Percentiles rank a stretch among this genome's conserved stretches.
Conservation (phyloP, 805 yeast species). For the Starmerella cellae region DNA sequence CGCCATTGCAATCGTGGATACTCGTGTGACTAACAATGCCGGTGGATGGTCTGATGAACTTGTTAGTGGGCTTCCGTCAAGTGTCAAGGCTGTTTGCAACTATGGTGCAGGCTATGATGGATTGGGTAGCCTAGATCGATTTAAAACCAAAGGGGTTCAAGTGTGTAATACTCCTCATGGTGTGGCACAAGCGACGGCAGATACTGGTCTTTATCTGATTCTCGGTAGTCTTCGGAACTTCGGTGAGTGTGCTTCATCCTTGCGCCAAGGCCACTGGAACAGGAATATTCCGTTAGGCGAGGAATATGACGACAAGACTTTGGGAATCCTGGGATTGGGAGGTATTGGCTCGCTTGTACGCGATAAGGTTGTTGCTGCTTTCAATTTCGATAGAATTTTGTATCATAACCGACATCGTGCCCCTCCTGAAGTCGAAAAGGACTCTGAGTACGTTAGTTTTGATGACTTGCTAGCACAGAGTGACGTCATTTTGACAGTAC, state of each 20-base stretch:
- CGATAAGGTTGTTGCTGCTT: constrained; percentile 35
- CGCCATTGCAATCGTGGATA: constrained; percentile 32
- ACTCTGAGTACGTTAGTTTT: constrained; percentile 33
- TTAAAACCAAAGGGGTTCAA: constrained; percentile 33
- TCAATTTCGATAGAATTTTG: constrained; percentile 38
- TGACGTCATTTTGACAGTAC: constrained; percentile 39
- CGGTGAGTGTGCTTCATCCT: constrained; percentile 31
- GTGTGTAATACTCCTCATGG: constrained; percentile 42
- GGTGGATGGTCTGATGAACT: constrained; percentile 38
- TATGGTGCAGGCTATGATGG: constrained; percentile 50
- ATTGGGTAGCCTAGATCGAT: constrained; percentile 33
- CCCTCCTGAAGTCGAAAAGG: constrained; percentile 36
- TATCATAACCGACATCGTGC: constrained; percentile 42
- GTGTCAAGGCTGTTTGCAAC: constrained; percentile 35
- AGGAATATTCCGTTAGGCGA: constrained; percentile 35
- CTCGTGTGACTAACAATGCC: constrained; percentile 30
- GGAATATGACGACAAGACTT: constrained; percentile 38
- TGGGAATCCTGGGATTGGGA: constrained; percentile 52
- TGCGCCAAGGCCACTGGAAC: constrained; percentile 37
- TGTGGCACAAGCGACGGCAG: constrained; percentile 46
- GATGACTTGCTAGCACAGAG: constrained; percentile 37
- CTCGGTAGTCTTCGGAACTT: constrained; percentile 42
- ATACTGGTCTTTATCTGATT: constrained; percentile 39
- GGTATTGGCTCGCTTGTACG: constrained; percentile 48
- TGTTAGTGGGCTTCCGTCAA: constrained; percentile 28